phyloP scores from a whole-genome alignment of 345 rosid species.

The Gossypium ekmanianum region DNA sequence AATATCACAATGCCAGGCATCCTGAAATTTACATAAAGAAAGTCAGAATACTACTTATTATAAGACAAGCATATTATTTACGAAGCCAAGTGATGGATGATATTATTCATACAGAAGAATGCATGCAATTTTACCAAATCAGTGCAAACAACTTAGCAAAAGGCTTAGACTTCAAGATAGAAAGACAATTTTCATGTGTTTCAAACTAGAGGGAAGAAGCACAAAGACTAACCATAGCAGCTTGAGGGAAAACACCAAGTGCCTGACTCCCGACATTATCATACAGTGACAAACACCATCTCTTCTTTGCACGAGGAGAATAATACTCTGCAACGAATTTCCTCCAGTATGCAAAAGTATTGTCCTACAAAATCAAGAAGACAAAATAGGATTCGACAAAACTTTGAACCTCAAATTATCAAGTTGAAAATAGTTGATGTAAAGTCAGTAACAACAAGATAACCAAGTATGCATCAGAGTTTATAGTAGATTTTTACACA shows the following conservation, averaged over 20 bases:
- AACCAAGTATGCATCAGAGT: not conserved
- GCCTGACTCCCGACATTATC: slow-evolving; percentile 91
- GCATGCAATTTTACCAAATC: not conserved
- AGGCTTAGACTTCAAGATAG: not conserved
- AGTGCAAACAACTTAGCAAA: not conserved
- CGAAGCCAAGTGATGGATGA: not conserved
- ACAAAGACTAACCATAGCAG: slow-evolving; percentile 72
- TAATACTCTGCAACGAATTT: slow-evolving; percentile 89
- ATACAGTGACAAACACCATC: slow-evolving; percentile 90
- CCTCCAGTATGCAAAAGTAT: slow-evolving; percentile 87
- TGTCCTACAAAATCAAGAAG: slow-evolving; percentile 54
- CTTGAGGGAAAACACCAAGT: slow-evolving; percentile 94
- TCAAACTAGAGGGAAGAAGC: not conserved
- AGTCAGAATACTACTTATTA: not conserved
- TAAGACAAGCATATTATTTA: not conserved
- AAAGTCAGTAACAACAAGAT: not conserved
- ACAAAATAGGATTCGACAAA: slow-evolving; percentile 9
- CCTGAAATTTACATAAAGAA: slow-evolving; percentile 41
- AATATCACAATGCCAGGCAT: slow-evolving; percentile 95
- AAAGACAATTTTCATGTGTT: not conserved
- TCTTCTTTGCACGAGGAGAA: slow-evolving; percentile 95
- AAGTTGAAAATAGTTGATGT: slow-evolving; percentile 3
- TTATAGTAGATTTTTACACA: not conserved
- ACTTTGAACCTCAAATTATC: slow-evolving; percentile 5
- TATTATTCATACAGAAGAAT: not conserved